phyloP scores from a whole-genome alignment of 108 stramenopile species.

The Chaetoceros muelleri region DNA sequence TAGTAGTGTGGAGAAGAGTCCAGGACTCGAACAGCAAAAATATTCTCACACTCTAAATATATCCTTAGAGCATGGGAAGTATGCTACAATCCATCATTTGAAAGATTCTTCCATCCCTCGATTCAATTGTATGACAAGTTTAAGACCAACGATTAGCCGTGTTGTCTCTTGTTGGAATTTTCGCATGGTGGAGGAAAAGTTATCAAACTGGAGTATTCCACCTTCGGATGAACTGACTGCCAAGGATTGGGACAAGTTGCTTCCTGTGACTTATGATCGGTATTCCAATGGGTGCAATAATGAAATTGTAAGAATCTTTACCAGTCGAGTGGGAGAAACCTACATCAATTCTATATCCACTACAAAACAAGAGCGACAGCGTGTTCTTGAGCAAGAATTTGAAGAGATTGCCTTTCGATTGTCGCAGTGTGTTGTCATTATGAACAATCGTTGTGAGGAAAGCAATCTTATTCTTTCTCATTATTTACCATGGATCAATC shows the following conservation, averaged over 20 bases:
- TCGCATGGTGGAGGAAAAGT: slow-evolving; percentile 2
- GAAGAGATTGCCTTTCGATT: not conserved
- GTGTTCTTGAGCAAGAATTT: slow-evolving; percentile 12
- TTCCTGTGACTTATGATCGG: slow-evolving; percentile 6
- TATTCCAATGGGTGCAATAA: slow-evolving; percentile 16
- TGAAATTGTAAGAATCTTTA: slow-evolving; percentile 7
- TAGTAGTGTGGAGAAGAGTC: no score
- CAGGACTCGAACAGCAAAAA: no score
- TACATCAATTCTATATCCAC: slow-evolving; percentile 6
- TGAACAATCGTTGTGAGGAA: slow-evolving; percentile 10
- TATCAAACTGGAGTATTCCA: not conserved
- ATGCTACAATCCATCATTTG: not conserved
- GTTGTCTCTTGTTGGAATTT: slow-evolving; percentile 17
- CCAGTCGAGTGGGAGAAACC: slow-evolving; percentile 2
- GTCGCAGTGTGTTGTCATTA: slow-evolving; percentile 10
- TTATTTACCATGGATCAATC: slow-evolving; percentile 13
- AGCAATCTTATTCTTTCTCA: slow-evolving; percentile 5
- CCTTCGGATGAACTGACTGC: slow-evolving; percentile 5
- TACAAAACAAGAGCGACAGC: slow-evolving; percentile 1
- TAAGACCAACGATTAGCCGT: slow-evolving; percentile 8
- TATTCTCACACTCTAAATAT: no score
- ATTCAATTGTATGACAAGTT: slow-evolving; percentile 10
- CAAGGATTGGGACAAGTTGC: slow-evolving; percentile 7
- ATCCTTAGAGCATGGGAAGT: not conserved
- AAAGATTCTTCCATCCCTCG: not conserved